Evolutionary conservation across 208 protist species (phyloP), one percentile per base, ranked within the genome.

Genomic region (Leishmania tropica): DNA sequence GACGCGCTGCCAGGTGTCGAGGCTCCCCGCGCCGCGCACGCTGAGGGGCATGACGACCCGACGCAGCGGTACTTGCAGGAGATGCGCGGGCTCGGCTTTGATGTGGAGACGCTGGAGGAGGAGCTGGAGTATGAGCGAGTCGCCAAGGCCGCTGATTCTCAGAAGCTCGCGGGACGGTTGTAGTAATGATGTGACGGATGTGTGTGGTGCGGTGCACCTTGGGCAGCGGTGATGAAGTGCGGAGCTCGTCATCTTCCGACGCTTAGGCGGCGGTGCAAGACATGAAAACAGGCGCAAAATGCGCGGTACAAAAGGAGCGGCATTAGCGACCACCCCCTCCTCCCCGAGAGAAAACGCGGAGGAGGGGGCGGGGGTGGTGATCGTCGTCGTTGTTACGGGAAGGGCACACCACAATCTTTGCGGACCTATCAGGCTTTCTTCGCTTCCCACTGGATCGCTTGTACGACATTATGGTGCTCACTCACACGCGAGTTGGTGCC

Each of bases 31-130:
- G 73, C 28, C 42, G n/a, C 31, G 71, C 28, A 68, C 56, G 54
- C 28, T 4, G 76, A 79, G 8, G 67, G 74, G 3, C 83, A 86
- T 1, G 85, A 88, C 0, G 90, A 95, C 79, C 89, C 92, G 28
- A 95, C 91, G 58, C 80, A 89, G 76, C 86, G 93, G 60, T 95
- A 96, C 78, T 70, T 96, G 45, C 86, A 95, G 71, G 91, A 95
- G 79, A 96, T 96, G 93, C 88, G 93, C n/a, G 83, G 88, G 1
- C 79, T 96, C 21, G 93, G 93, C 40, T 96, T 96, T 70, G 93
- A 96, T 75, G 93, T 96, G 6, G 93, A 96, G 74, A 94, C 92
- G 24, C 79, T 95, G 13, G 93, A 96, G 87, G 92, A 93, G 78
- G 91, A 95, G 80, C 81, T 96, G 74, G 86, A 87, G 82, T 62